Conservation (phyloP, 345 rosid species). For the Psidium guajava region DNA sequence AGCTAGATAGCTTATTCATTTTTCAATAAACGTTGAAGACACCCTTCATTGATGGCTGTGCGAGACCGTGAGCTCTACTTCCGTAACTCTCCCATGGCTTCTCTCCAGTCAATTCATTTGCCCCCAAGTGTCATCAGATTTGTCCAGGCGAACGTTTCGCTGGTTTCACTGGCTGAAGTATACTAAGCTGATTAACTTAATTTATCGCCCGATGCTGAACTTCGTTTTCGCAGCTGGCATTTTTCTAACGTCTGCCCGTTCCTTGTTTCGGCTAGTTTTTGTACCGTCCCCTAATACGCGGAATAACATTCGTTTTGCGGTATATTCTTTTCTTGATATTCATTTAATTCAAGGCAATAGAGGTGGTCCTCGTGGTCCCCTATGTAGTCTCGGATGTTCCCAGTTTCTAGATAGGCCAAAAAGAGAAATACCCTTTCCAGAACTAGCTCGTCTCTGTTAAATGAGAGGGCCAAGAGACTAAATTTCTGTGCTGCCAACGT, state of each 20-base stretch:
- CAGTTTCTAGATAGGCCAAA: not conserved
- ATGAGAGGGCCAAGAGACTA: not conserved
- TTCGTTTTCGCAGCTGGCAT: not conserved
- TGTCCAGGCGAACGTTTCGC: no score
- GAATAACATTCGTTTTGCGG: not conserved
- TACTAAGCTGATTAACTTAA: not conserved
- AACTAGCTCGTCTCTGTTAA: not conserved
- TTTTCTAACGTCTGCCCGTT: not conserved
- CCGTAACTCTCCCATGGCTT: not conserved
- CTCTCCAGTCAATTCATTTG: not conserved
- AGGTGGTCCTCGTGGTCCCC: no score
- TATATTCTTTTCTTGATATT: no score
- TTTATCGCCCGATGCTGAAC: not conserved
- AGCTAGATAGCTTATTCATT: not conserved
- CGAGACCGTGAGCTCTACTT: no score
- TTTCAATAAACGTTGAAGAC: not conserved
- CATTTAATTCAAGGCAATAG: no score
- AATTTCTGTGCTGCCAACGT: slow-evolving; percentile 14
- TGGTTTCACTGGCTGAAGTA: not conserved
- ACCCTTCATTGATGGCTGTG: not conserved
- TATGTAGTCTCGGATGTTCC: not conserved
- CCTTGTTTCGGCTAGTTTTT: not conserved
- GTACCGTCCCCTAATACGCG: not conserved
- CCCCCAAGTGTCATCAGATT: not conserved
- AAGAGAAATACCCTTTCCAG: not conserved